Percentiles rank a stretch among this genome's conserved stretches.
Conservation (phyloP, 495 filamentous ascomycete genomes). For the Ascodesmis nigricans region DNA sequence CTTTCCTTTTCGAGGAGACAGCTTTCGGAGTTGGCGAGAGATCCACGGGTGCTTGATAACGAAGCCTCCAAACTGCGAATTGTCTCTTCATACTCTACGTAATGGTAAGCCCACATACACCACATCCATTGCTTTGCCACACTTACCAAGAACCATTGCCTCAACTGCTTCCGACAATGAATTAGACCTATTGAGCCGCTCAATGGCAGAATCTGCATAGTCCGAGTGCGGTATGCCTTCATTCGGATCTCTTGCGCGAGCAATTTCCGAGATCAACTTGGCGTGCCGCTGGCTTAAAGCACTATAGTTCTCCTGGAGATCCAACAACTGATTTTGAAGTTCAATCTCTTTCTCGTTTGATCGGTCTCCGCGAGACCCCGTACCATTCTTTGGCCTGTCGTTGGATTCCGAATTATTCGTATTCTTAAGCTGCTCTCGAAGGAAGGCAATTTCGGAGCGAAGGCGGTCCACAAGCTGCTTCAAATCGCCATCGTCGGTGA, state of each 20-base stretch:
- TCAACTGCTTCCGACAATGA: slow-evolving; percentile 90
- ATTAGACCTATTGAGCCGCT: slow-evolving; percentile 78
- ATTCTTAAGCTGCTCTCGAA: slow-evolving; percentile 77
- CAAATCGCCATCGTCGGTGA: slow-evolving; percentile 78
- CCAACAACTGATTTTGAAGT: slow-evolving; percentile 81
- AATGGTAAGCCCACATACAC: neutral
- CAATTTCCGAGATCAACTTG: slow-evolving; percentile 82
- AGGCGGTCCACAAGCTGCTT: slow-evolving; percentile 84
- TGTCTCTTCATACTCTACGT: slow-evolving; percentile 80
- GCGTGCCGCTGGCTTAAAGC: slow-evolving; percentile 79
- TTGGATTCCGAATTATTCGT: slow-evolving; percentile 37
- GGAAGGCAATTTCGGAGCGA: slow-evolving; percentile 78
- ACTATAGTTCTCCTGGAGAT: slow-evolving; percentile 85
- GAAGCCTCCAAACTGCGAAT: slow-evolving; percentile 86
- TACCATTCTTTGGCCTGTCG: slow-evolving; percentile 30
- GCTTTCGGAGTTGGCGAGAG: slow-evolving; percentile 64
- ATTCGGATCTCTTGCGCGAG: slow-evolving; percentile 54
- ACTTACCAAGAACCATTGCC: slow-evolving; percentile 48
- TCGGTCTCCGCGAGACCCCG: slow-evolving; percentile 34
- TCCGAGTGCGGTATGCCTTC: slow-evolving; percentile 29
- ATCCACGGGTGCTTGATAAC: slow-evolving; percentile 68
- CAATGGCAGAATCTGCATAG: slow-evolving; percentile 58
- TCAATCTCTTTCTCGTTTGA: slow-evolving; percentile 70
- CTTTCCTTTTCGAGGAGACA: slow-evolving; percentile 79
- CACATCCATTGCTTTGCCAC: neutral